Conservation (phyloP, 2,329 filamentous ascomycete genomes). For the Fusarium sp. region DNA sequence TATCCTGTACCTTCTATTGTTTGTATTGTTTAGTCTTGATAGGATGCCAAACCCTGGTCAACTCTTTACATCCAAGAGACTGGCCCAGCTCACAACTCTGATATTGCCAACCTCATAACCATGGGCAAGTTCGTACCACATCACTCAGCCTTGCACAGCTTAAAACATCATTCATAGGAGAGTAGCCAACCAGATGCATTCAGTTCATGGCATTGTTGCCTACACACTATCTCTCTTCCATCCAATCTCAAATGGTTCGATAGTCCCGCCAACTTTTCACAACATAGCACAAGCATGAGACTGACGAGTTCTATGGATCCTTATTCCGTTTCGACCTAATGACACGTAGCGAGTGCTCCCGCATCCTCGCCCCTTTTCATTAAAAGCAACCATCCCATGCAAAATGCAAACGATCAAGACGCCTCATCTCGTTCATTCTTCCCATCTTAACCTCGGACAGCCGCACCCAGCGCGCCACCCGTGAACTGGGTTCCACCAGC, state of each 20-base stretch:
- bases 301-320: conserved; percentile 48
- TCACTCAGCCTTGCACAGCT: neutral
- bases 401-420: conserved; percentile 50
- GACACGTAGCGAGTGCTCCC: conserved; percentile 50
- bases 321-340: conserved; percentile 49
- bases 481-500: conserved; percentile 84
- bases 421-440: conserved; percentile 48
- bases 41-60: neutral
- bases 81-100: neutral
- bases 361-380: conserved; percentile 50
- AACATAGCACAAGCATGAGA: conserved; percentile 31
- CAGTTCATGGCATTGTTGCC: neutral
- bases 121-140: neutral
- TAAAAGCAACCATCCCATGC: conserved; percentile 52
- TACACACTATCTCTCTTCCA: neutral
- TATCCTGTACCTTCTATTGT: no score
- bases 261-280: conserved; percentile 22
- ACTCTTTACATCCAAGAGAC: neutral
- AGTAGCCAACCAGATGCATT: neutral
- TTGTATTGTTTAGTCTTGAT: neutral
- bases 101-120: neutral
- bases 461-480: conserved; percentile 80
- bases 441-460: conserved; percentile 67
- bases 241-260: neutral
- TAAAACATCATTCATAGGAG: neutral